A percentile compares a stretch with the other conserved stretches of the same genome.
Evolutionary conservation across 2,329 filamentous ascomycete species (phyloP).

Genomic region (Penicillium sp.): DNA sequence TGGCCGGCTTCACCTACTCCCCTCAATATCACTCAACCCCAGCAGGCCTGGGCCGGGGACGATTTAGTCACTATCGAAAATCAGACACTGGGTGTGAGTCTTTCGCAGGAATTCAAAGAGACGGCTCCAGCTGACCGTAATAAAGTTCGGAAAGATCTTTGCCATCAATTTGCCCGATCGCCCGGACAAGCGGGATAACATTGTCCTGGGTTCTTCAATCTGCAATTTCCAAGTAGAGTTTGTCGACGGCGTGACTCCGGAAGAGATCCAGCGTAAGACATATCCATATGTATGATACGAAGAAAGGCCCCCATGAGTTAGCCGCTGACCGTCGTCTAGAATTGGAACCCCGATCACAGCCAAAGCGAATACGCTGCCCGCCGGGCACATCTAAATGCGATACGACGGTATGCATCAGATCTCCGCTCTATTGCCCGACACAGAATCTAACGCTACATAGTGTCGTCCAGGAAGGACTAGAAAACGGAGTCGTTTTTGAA

Average conservation of each 20-base stretch:
- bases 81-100: conserved; percentile 7
- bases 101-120: background rate
- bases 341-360: conserved; percentile 18
- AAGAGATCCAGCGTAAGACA: conserved; percentile 13
- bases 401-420: conserved; percentile 11
- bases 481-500: conserved; percentile 38
- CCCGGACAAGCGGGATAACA: conserved; percentile 21
- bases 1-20: background rate
- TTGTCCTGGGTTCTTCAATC: conserved; percentile 19
- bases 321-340: conserved; percentile 7
- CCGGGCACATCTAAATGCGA: conserved; percentile 20
- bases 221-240: conserved; percentile 16
- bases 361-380: conserved; percentile 17
- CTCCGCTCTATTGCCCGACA: background rate
- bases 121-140: background rate
- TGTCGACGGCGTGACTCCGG: conserved; percentile 15
- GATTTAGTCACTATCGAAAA: conserved; percentile 1
- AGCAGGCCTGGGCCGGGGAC: conserved; percentile 6
- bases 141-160: conserved; percentile 19
- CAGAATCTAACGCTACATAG: conserved; percentile 1
- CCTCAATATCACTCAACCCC: background rate
- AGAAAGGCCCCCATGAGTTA: background rate
- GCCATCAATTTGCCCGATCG: conserved; percentile 19
- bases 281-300: conserved; percentile 18
- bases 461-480: conserved; percentile 11